Conservation (phyloP, 2,329 filamentous ascomycete species). For the Thyridium curvatum region DNA sequence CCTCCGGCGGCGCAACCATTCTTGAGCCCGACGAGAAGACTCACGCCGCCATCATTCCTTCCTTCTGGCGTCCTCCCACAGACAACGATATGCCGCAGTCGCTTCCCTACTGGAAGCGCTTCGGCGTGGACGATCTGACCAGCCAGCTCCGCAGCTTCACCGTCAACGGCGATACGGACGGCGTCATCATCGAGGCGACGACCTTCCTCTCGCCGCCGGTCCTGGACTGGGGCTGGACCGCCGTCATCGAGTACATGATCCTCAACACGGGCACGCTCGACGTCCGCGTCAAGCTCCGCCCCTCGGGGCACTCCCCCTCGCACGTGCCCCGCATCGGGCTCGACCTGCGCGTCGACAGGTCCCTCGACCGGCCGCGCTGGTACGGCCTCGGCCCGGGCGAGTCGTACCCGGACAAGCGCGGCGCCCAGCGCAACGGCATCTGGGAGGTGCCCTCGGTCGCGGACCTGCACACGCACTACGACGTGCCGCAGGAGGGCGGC, state of each 20-base stretch:
- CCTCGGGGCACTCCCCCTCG: constrained; percentile 41
- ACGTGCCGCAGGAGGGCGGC: constrained; percentile 62
- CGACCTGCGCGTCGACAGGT: constrained; percentile 41
- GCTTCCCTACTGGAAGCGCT: constrained; percentile 51
- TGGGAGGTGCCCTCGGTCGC: constrained; percentile 30
- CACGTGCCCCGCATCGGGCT: constrained; percentile 58
- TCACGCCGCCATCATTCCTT: constrained; percentile 31
- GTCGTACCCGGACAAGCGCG: constrained; percentile 56
- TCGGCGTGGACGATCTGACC: constrained; percentile 39
- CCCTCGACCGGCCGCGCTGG: constrained; percentile 46
- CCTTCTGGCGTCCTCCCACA: constrained; percentile 58
- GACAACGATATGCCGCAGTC: constrained; percentile 56
- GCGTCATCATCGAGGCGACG: constrained; percentile 32
- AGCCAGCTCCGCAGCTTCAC: constrained; percentile 37
- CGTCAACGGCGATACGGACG: constrained; percentile 13
- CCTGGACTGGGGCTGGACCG: constrained; percentile 51
- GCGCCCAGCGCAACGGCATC: constrained; percentile 45
- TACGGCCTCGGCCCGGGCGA: constrained; percentile 59
- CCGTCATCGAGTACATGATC: constrained; percentile 27
- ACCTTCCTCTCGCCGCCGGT: constrained; percentile 52
- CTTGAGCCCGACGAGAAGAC: constrained; percentile 27
- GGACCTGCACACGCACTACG: constrained; percentile 51
- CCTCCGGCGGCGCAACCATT: constrained; percentile 22
- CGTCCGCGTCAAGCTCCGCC: constrained; percentile 35
- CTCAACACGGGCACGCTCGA: constrained; percentile 33